Percentiles rank a stretch among this genome's conserved stretches.
Evolutionary conservation across 2,329 filamentous ascomycete genomes (phyloP).

Genomic region (Calonectria ilicicola): DNA sequence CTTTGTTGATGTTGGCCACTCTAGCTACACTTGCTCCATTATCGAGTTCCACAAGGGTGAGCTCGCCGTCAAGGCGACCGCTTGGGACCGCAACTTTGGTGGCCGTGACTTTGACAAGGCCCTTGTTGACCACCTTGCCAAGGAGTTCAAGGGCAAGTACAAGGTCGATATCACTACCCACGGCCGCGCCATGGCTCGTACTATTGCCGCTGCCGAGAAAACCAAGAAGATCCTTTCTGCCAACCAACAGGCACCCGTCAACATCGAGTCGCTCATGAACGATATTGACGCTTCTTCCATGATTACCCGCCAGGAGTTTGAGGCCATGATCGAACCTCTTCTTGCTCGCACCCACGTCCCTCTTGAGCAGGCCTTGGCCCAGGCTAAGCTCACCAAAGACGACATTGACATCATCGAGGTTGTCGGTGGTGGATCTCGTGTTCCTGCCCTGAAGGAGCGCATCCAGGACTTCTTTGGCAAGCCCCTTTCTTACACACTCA

Average conservation of each 20-base stretch:
- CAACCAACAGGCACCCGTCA: slow-evolving; percentile 91
- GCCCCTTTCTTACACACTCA: slow-evolving; percentile 92
- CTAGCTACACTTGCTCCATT: slow-evolving; percentile 93
- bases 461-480: slow-evolving; percentile 95
- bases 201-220: slow-evolving; percentile 92
- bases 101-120: slow-evolving; percentile 97
- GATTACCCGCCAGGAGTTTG: slow-evolving; percentile 94
- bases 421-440: slow-evolving; percentile 93
- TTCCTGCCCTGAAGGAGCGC: slow-evolving; percentile 90
- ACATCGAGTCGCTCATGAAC: slow-evolving; percentile 99
- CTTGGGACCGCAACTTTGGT: slow-evolving; percentile 96
- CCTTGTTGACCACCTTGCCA: slow-evolving; percentile 91
- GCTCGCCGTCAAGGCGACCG: slow-evolving; percentile 90
- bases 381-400: slow-evolving; percentile 89
- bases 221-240: slow-evolving; percentile 98
- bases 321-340: slow-evolving; percentile 88
- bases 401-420: slow-evolving; percentile 96
- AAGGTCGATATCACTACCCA: slow-evolving; percentile 96
- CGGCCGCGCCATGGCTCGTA: slow-evolving; percentile 88
- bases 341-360: slow-evolving; percentile 79
- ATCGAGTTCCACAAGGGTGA: slow-evolving; percentile 99
- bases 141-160: slow-evolving; percentile 97
- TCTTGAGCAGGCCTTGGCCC: slow-evolving; percentile 91
- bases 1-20: slow-evolving; percentile 96
- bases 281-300: slow-evolving; percentile 91